Conservation (phyloP, 345 rosid species). For the Ailanthus altissimus region DNA sequence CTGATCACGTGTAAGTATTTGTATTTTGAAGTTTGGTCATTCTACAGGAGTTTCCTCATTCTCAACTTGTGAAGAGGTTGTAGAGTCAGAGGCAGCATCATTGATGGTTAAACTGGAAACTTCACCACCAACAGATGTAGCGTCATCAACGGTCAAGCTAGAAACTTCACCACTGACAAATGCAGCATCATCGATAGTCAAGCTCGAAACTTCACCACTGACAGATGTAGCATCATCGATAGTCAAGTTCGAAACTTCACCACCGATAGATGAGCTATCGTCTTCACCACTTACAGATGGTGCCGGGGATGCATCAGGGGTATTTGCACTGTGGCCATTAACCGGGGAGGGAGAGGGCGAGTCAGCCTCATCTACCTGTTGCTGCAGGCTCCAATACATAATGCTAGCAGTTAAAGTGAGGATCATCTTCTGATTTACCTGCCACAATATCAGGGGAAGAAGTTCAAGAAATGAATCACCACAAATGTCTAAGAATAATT, state of each 20-base stretch:
- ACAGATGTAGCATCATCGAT: constrained; percentile 64
- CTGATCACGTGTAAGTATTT: background rate
- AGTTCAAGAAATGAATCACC: background rate
- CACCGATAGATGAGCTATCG: constrained; percentile 59
- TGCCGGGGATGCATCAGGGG: constrained; percentile 66
- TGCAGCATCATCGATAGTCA: too few species aligned
- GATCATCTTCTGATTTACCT: constrained; percentile 97
- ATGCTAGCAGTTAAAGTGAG: constrained; percentile 81
- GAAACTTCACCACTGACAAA: too few species aligned
- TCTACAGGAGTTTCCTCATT: constrained; percentile 39
- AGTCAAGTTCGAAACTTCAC: constrained; percentile 58
- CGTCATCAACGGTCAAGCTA: too few species aligned
- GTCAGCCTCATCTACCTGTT: constrained; percentile 52
- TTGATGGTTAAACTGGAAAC: constrained; percentile 43
- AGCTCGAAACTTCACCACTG: too few species aligned
- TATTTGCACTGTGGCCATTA: constrained; percentile 39
- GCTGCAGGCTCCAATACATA: constrained; percentile 89
- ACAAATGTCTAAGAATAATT: background rate
- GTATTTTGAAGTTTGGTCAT: background rate
- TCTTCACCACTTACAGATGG: constrained; percentile 74
- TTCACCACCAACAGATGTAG: too few species aligned
- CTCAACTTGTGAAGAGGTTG: constrained; percentile 51
- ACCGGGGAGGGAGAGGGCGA: constrained; percentile 33
- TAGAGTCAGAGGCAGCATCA: constrained; percentile 62
- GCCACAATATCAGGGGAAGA: constrained; percentile 23